These are phyloP conservation scores for Posidonia australis DNA, from an alignment of 106 monocot genomes.

Conservation along the genomic window DNA sequence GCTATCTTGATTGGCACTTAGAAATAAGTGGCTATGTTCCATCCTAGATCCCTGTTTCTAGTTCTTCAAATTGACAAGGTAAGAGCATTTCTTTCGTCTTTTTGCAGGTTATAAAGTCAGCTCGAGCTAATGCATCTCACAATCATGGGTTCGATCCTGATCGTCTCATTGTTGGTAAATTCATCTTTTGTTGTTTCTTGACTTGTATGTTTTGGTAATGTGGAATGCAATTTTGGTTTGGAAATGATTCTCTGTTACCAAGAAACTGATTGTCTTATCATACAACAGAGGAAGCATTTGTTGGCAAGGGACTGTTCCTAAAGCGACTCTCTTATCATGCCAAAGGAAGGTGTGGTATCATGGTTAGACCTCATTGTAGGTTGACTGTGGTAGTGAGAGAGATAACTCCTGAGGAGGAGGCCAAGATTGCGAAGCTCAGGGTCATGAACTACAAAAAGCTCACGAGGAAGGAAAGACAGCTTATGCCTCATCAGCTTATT, in stretches of 20 bases:
- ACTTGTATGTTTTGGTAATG: background rate
- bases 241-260: background rate
- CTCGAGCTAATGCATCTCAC: slow-evolving; percentile 82
- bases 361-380: slow-evolving; percentile 77
- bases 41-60: background rate
- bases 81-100: background rate
- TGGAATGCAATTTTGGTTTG: background rate
- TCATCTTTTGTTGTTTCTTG: background rate
- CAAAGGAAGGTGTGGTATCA: slow-evolving; percentile 77
- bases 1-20: too few species aligned
- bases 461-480: slow-evolving; percentile 63
- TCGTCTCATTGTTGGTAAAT: slow-evolving; percentile 75
- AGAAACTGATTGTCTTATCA: background rate
- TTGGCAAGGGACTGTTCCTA: slow-evolving; percentile 74
- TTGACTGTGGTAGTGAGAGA: slow-evolving; percentile 90
- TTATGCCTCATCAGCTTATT: slow-evolving; percentile 90
- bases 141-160: slow-evolving; percentile 93
- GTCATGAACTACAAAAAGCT: slow-evolving; percentile 93
- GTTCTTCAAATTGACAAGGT: background rate
- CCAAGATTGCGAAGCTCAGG: slow-evolving; percentile 76
- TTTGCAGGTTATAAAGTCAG: slow-evolving; percentile 84
- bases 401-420: slow-evolving; percentile 81
- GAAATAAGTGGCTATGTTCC: too few species aligned
- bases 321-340: slow-evolving; percentile 90
- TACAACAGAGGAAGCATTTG: slow-evolving; percentile 71